Conservation (phyloP, 2,329 filamentous ascomycete species). For the Celoporthe dispersa region DNA sequence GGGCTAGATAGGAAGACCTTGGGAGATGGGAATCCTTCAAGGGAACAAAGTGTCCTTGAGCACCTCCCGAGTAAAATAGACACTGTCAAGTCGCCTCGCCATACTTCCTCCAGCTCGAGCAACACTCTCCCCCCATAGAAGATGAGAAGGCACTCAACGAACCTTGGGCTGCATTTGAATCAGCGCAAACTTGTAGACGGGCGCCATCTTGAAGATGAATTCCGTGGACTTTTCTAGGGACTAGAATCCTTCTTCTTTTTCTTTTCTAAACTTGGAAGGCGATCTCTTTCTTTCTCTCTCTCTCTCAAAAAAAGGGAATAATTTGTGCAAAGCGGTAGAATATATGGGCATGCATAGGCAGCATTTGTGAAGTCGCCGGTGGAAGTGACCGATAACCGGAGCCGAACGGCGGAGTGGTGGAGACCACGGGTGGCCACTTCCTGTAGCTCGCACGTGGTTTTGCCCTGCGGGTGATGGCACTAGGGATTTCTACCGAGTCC, state of each 20-base stretch:
- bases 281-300: no score
- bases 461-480: background rate
- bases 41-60: no score
- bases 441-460: background rate
- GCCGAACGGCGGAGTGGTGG: constrained; percentile 21
- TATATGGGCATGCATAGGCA: no score
- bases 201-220: constrained; percentile 39
- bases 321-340: no score
- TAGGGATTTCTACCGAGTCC: background rate
- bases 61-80: no score
- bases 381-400: constrained; percentile 19
- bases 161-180: constrained; percentile 53
- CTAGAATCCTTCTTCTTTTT: background rate
- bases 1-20: no score
- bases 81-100: background rate
- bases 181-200: constrained; percentile 50
- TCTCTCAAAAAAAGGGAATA: no score
- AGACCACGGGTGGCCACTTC: constrained; percentile 3
- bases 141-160: constrained; percentile 9
- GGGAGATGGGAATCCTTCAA: no score
- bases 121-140: no score
- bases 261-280: background rate
- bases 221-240: background rate
- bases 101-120: no score
- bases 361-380: constrained; percentile 1